A percentile compares a stretch with the other conserved stretches of the same genome.
These are phyloP conservation scores for Pythium vanterpoolii DNA, from an alignment of 352 stramenopile species.

Conservation along the genomic window DNA sequence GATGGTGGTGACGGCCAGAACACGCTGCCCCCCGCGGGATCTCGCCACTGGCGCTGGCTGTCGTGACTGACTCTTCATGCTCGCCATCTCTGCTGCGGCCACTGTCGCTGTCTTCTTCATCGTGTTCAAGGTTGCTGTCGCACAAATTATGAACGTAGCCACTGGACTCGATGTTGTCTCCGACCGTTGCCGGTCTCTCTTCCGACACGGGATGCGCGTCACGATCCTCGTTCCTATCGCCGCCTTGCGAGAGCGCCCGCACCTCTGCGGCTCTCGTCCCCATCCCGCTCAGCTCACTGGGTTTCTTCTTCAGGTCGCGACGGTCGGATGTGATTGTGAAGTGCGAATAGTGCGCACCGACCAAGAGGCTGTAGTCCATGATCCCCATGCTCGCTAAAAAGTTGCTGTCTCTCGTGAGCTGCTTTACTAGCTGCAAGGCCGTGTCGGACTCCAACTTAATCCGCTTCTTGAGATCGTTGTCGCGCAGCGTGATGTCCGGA, in stretches of 20 bases:
- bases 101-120: slow-evolving; percentile 24
- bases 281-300: not conserved
- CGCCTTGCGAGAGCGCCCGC: no score
- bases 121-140: slow-evolving; percentile 12
- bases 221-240: no score
- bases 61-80: slow-evolving; percentile 4
- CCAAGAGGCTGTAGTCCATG: slow-evolving; percentile 91
- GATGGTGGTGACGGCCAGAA: slow-evolving; percentile 24
- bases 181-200: not conserved
- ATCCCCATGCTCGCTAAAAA: slow-evolving; percentile 82
- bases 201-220: not conserved
- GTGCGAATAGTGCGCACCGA: slow-evolving; percentile 83
- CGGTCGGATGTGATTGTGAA: slow-evolving; percentile 66
- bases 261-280: not conserved
- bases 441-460: slow-evolving; percentile 60
- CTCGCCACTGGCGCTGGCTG: slow-evolving; percentile 8
- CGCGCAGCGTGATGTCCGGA: slow-evolving; percentile 73
- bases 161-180: slow-evolving; percentile 19
- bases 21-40: not conserved
- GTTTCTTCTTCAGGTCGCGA: slow-evolving; percentile 9
- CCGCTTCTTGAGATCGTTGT: slow-evolving; percentile 87
- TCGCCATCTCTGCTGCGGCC: slow-evolving; percentile 9
- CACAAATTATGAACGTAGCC: slow-evolving; percentile 38
- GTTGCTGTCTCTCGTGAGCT: slow-evolving; percentile 80
- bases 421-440: slow-evolving; percentile 62